Evolutionary conservation across 805 yeast species (phyloP), one percentile per base, ranked within the genome.

Genomic region (Candida nemodendra): DNA sequence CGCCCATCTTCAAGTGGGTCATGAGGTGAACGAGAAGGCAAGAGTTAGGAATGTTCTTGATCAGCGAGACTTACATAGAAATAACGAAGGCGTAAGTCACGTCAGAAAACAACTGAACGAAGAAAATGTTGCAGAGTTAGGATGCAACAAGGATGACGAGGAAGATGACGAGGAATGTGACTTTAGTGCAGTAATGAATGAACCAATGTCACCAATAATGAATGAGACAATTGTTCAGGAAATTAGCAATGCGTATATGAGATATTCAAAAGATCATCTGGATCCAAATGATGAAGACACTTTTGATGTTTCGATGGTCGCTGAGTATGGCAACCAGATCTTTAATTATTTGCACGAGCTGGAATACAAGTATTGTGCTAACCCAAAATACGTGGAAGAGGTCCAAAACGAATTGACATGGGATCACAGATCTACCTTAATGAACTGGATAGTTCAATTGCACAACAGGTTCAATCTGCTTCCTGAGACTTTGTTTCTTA

Each of bases 371-470:
- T 84, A 86, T 41, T 68, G 84, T 51, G 95, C 89, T 4, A 78
- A 76, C 45, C 61, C 82, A n/a, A 71, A 72, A 42, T 86, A 84
- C 56, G 87, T 93, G 84, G 81, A 77, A 40, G 71, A 70, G 35
- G 44, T 48, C 34, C 99, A 93, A 65, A 82, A 82, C 38, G 97
- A 91, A 59, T 62, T 85, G 25, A 64, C 62, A 39, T 72, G 78
- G 63, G 84, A 81, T 53, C 84, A 85, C 79, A 74, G 97, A 51
- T 75, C 87, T 13, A 83, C 88, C 33, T 67, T 89, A 42, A 83
- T 89, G 34, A 95, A 88, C 64, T 89, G 97, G 97, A 68, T 89
- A 41, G 84, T 87, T 11, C 93, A 87, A 56, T 84, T 89, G 58
- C 96, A 88, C 64, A 70, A 78, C 48, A 73, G 88, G 57, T 89